Base-by-base conservation (phyloP, 2,329 filamentous ascomycete species). In the Fusarium transvaalense region DNA sequence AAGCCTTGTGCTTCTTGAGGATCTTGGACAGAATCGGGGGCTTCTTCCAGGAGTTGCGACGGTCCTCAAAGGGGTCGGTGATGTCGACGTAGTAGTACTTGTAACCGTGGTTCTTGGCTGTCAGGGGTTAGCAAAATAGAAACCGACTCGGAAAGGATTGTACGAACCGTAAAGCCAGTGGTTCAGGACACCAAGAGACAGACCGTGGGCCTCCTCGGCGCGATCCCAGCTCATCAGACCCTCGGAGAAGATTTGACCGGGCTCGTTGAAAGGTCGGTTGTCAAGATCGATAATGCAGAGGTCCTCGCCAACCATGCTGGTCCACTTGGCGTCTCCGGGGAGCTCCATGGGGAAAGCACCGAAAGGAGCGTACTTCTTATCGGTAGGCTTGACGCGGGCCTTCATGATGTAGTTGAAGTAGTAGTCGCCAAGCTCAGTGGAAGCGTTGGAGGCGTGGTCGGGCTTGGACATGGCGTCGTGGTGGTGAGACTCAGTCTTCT, bases 41-140 rank as follows among this genome's bases (percentile, higher is more conserved):
- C 74, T 83, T 83, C 75, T 82, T 81, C 82, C 82, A 83, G 13
- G 81, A 82, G n/a, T 78, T 77, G 31, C 81, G 80, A 25, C 82
- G 80, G 60, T 83, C 81, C 45, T 71, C 61, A 56, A 76, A 80
- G 15, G 76, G 73, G 10, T 78, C 77, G 41, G 66, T 69, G 34
- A 78, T 78, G 38, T 79, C 76, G 62, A 83, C 66, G 59, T 81
- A 83, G 74, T 82, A 82, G 76, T 83, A 83, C 69, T 80, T 80
- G 77, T 83, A 83, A 50, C 81, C 81, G 67, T 83, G 82, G 55
- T 83, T 81, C 64, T 78, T 79, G 71, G 81, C 80, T 81, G 62
- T 32, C 35, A 60, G 27, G 17, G 41, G 65, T 76, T 56, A 78
- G 74, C 45, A 53, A 43, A 29, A 50, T 17, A 38, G 32, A 13